Conservation (phyloP, 2,329 filamentous ascomycete genomes). For the Colletotrichum cereale region DNA sequence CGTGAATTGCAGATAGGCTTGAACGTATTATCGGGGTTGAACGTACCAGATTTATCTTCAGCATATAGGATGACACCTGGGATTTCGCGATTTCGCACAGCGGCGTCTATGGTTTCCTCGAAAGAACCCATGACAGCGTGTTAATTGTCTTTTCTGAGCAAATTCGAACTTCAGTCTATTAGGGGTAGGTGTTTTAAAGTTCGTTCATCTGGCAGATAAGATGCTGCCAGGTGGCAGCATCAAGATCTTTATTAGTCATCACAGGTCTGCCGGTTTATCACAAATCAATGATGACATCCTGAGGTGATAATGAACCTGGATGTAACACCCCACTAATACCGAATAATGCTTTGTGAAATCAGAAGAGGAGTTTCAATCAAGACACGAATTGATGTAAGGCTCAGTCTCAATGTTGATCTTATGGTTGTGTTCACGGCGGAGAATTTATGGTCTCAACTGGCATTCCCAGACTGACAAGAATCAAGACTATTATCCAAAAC, state of each 20-base stretch:
- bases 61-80: slow-evolving; percentile 37
- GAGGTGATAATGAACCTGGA: background rate
- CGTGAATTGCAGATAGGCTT: background rate
- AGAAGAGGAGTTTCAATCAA: background rate
- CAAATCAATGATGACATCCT: background rate
- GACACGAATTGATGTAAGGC: background rate
- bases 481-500: background rate
- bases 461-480: background rate
- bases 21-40: background rate
- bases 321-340: background rate
- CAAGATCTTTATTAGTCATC: slow-evolving; percentile 8
- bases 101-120: slow-evolving; percentile 27
- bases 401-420: background rate
- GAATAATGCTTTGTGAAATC: background rate
- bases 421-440: background rate
- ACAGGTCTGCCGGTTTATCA: background rate
- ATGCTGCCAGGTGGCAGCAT: background rate
- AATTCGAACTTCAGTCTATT: too few relatives aligned
- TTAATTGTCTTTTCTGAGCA: background rate
- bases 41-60: slow-evolving; percentile 33
- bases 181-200: background rate
- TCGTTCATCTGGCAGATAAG: background rate
- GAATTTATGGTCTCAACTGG: too few relatives aligned
- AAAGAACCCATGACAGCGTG: slow-evolving; percentile 28
- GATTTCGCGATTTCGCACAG: slow-evolving; percentile 31